Evolutionary conservation across 148 eudicot genomes (phyloP), one percentile per base, ranked within the genome.

Genomic region (Hydrangea macrophylla): DNA sequence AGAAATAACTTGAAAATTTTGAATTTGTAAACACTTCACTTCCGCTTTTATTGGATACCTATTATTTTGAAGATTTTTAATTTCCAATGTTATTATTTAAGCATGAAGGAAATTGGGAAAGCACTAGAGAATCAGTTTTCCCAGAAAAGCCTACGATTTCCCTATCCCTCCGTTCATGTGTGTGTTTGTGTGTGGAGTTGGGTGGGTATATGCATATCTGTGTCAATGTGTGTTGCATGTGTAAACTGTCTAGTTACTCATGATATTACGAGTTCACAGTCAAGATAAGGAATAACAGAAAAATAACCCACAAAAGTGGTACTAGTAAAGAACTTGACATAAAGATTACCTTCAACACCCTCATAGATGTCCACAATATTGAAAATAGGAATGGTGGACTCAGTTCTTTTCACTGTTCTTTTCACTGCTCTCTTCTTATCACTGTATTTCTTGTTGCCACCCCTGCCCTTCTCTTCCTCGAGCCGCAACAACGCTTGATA

Each of bases 361-460:
- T 93, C 98, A 31, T 93, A 96, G 7, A 90, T 85, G 68, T 93
- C 98, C 74, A 90, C 98, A 82, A 86, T 81, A 71, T 85, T 93
- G 81, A 93, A 93, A 70, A 93, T 93, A 12, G 98, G 98, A 74
- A 93, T 80, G 33, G 88, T 86, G 55, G 98, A 93, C 79, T 93
- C 98, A 31, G 90, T 90, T 69, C 96, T 88, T 70, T 86, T 90
- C 9, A 62, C 77, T 25, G 90, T 90, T 69, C 96, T 88, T 70
- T 86, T 90, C 9, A 62, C 77, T 25, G 81, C 89, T 74, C 85
- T 85, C 75, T 90, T 93, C 73, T 93, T 90, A 62, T 90, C 96
- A 67, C 77, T 66, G 45, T 89, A 87, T 65, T 87, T 92, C 78
- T 90, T 88, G 79, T 82, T 74, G 37, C 79, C 80, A 71, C 69